Percentiles rank a stretch among this genome's conserved stretches.
Conservation (phyloP, 2,329 filamentous ascomycete genomes). For the Chaetomium sp. region DNA sequence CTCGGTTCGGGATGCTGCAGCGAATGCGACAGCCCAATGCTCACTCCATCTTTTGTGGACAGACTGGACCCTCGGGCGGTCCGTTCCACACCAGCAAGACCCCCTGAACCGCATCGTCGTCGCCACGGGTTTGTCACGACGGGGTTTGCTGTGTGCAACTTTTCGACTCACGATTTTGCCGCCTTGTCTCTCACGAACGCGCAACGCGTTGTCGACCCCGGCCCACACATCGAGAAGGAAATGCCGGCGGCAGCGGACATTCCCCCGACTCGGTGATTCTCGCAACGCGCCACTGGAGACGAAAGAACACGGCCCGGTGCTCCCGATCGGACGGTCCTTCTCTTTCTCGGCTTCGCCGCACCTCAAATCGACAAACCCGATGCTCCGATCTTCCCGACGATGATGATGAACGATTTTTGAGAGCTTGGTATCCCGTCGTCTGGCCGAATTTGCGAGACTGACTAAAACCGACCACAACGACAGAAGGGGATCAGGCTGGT, state of each 20-base stretch:
- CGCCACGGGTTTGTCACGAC: not conserved
- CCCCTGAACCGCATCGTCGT: constrained; percentile 12
- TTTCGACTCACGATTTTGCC: not conserved
- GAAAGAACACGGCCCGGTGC: too few relatives aligned
- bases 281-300: too few relatives aligned
- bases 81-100: constrained; percentile 11
- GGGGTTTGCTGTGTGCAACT: not conserved
- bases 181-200: not conserved
- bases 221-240: not conserved
- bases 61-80: not conserved
- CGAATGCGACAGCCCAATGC: constrained; percentile 11
- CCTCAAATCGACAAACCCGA: constrained; percentile 4
- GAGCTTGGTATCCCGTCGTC: not conserved
- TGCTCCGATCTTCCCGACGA: not conserved
- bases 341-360: constrained; percentile 4
- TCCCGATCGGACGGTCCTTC: too few relatives aligned
- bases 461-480: not conserved
- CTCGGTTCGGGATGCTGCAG: constrained; percentile 7
- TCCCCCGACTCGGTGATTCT: too few relatives aligned
- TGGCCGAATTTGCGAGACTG: not conserved
- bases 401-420: constrained; percentile 15
- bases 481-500: not conserved
- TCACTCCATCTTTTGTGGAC: constrained; percentile 15
- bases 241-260: constrained; percentile 1
- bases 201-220: not conserved